phyloP scores from a whole-genome alignment of 2,329 filamentous ascomycete genomes.

The Aspergillus ochraceus region DNA sequence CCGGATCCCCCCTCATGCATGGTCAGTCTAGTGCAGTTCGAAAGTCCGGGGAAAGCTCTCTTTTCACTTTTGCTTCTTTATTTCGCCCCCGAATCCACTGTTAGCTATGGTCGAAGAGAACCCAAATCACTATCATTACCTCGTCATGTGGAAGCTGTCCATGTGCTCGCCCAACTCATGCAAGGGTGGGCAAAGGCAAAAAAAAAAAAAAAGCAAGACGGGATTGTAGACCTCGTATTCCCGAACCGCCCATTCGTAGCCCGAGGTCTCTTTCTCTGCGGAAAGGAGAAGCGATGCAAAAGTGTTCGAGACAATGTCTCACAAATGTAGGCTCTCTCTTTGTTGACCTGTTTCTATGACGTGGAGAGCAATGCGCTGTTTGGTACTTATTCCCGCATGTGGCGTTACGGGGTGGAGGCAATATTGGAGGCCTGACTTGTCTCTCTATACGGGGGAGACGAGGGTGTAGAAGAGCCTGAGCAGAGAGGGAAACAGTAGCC shows the following conservation, averaged over 20 bases:
- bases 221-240: conserved; percentile 31
- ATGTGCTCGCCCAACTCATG: background rate
- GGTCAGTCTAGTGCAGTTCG: background rate
- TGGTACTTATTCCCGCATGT: background rate
- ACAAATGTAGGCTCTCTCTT: background rate
- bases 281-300: background rate
- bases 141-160: background rate
- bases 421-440: background rate
- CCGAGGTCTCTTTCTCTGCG: background rate
- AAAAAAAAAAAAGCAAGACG: background rate
- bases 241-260: conserved; percentile 3
- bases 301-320: background rate
- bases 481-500: background rate
- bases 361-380: background rate
- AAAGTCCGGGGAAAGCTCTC: background rate
- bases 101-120: background rate
- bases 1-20: background rate
- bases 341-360: background rate
- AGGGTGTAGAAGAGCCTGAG: no score
- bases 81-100: background rate
- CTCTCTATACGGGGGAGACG: background rate
- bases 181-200: background rate
- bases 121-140: background rate
- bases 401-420: background rate
- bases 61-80: background rate